A percentile compares a stretch with the other conserved stretches of the same genome.
Evolutionary conservation across 768 basidiomycete genomes (phyloP).

Genomic region (Podaxis sp.): DNA sequence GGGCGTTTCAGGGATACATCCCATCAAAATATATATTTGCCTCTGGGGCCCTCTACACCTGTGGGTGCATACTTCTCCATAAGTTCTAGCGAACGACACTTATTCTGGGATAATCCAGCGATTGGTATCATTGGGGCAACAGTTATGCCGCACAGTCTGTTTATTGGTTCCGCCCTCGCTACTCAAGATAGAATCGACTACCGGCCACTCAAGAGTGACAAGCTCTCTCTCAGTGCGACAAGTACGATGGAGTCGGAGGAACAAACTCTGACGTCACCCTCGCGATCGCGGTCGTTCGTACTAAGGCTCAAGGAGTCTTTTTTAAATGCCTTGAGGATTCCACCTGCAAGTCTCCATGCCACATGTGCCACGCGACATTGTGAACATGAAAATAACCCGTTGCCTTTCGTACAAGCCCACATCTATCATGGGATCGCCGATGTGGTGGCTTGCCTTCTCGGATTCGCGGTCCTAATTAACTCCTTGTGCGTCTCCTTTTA

Average conservation of each 20-base stretch:
- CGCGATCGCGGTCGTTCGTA: constrained; percentile 15
- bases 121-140: constrained; percentile 80
- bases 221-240: constrained; percentile 11
- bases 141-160: constrained; percentile 92
- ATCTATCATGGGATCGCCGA: constrained; percentile 65
- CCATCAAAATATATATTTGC: constrained; percentile 63
- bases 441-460: constrained; percentile 64
- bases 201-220: constrained; percentile 19
- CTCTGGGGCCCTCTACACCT: constrained; percentile 58
- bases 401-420: constrained; percentile 55
- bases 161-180: constrained; percentile 81
- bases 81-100: not conserved
- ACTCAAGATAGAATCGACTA: constrained; percentile 69
- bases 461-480: constrained; percentile 87
- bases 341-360: constrained; percentile 28
- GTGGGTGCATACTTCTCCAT: constrained; percentile 31
- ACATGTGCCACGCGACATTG: constrained; percentile 39
- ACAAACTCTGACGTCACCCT: not conserved
- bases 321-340: constrained; percentile 31
- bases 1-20: constrained; percentile 71
- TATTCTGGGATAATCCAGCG: constrained; percentile 28
- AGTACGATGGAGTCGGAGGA: constrained; percentile 18
- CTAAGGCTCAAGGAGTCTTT: constrained; percentile 22
- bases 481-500: constrained; percentile 49
- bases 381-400: constrained; percentile 53